Base-by-base conservation (phyloP, 176 grass and related monocot genomes). In the Lolium rigidum region DNA sequence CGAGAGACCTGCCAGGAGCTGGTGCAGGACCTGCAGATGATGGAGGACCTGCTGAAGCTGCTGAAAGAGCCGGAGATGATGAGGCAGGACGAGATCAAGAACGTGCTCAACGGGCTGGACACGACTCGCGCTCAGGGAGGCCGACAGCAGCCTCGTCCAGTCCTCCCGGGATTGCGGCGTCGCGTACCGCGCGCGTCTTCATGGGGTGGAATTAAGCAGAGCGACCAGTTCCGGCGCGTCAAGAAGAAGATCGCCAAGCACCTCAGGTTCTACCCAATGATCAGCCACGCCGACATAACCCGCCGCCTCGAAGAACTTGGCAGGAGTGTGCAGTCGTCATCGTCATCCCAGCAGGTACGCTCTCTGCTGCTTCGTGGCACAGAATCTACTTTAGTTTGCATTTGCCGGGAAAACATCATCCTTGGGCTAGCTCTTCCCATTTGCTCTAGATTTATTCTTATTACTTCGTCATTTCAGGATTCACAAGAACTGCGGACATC, bases 181-280 rank as follows among this genome's bases (percentile, higher is more conserved):
- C 22, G 37, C 69, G 48, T 83, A 83, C 39, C 74, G 56, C 21
- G 15, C 74, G 56, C 21, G 15, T 88, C 49, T 75, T 76, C 49
- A 78, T 78, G 80, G 80, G 80, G 1, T 77, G 80, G 60, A 83
- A n/a, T n/a, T n/a, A n/a, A 77, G 72, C 67, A 83, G 2, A 79
- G 67, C 28, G 31, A 78, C 80, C 71, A 78, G 38, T 83, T 88
- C 35, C 80, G 61, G 6, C 58, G 62, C 24, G 25, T 81, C 55
- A 74, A 83, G 63, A 88, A 72, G 28, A 81, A 79, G 80, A 83
- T 88, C 3, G 86, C 54, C 76, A 74, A 66, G 25, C 77, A 83
- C 74, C 86, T 88, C 60, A 73, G 74, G 16, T 18, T 88, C 39
- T 81, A 78, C 21, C 86, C 86, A 2, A 81, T 88, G 61, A 70